phyloP scores from a whole-genome alignment of 1,284 basidiomycete species.

The Ustilago vetiveriae region DNA sequence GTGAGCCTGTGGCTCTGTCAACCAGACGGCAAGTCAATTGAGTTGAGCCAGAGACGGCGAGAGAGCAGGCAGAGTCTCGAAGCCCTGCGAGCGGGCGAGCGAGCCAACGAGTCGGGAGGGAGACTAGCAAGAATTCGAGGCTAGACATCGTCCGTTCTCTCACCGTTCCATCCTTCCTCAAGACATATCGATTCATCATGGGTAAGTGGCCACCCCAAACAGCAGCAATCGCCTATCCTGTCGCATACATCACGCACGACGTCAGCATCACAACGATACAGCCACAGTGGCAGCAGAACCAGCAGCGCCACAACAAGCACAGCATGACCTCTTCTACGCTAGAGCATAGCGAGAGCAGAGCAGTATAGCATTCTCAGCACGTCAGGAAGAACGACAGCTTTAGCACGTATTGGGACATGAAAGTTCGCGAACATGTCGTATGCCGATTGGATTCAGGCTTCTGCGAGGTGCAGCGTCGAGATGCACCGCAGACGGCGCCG shows the following conservation, averaged over 20 bases:
- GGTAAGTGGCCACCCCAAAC: conserved; percentile 46
- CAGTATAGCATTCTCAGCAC: too few species aligned
- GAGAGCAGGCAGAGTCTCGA: neutral
- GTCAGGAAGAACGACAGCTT: too few species aligned
- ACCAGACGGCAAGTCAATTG: neutral
- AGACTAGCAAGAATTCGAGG: conserved; percentile 29
- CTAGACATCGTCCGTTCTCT: conserved; percentile 47
- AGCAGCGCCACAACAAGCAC: conserved; percentile 10
- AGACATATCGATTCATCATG: conserved; percentile 56
- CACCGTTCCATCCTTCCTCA: conserved; percentile 52
- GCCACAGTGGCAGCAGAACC: neutral
- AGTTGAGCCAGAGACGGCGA: too few species aligned
- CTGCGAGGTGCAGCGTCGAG: too few species aligned
- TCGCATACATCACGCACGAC: conserved; percentile 13
- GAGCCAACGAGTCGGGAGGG: conserved; percentile 20
- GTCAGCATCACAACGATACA: conserved; percentile 5
- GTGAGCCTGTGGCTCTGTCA: too few species aligned
- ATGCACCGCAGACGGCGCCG: too few species aligned
- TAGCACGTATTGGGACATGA: too few species aligned
- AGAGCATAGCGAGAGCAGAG: too few species aligned
- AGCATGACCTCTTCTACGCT: neutral
- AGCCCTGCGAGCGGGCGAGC: too few species aligned
- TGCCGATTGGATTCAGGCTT: too few species aligned
- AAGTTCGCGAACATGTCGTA: too few species aligned
- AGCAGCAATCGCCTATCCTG: conserved; percentile 21